Evolutionary conservation across 768 basidiomycete species (phyloP).

Genomic region (Phlegmacium glaucopus): DNA sequence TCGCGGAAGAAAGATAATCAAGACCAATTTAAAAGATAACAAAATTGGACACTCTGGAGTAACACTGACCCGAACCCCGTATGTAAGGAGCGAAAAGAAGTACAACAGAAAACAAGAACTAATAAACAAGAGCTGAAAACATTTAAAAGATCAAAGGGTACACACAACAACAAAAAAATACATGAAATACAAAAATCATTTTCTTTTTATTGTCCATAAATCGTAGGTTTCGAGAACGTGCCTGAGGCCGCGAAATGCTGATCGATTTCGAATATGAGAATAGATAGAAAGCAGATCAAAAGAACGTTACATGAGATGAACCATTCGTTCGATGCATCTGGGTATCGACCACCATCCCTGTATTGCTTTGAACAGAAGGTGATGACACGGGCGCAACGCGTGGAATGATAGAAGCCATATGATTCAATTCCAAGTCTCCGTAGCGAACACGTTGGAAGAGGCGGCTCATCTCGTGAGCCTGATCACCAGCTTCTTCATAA

Average conservation of each 20-base stretch:
- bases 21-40: too few species aligned
- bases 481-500: constrained; percentile 82
- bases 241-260: constrained; percentile 12
- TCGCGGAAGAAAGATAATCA: too few species aligned
- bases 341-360: constrained; percentile 29
- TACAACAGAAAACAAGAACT: too few species aligned
- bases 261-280: not conserved
- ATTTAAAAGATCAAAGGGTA: too few species aligned
- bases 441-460: constrained; percentile 38
- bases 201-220: constrained; percentile 20
- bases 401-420: constrained; percentile 42
- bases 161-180: too few species aligned
- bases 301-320: constrained; percentile 22
- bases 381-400: constrained; percentile 24
- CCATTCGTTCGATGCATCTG: constrained; percentile 18
- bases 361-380: constrained; percentile 15
- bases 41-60: too few species aligned
- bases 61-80: too few species aligned
- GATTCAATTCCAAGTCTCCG: constrained; percentile 43
- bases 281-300: constrained; percentile 1
- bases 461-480: constrained; percentile 67
- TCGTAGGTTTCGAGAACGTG: constrained; percentile 20
- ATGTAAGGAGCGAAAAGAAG: too few species aligned
- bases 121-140: too few species aligned
- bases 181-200: too few species aligned